Conservation (phyloP, 208 protist genomes). For the Crithidia brevicula region DNA sequence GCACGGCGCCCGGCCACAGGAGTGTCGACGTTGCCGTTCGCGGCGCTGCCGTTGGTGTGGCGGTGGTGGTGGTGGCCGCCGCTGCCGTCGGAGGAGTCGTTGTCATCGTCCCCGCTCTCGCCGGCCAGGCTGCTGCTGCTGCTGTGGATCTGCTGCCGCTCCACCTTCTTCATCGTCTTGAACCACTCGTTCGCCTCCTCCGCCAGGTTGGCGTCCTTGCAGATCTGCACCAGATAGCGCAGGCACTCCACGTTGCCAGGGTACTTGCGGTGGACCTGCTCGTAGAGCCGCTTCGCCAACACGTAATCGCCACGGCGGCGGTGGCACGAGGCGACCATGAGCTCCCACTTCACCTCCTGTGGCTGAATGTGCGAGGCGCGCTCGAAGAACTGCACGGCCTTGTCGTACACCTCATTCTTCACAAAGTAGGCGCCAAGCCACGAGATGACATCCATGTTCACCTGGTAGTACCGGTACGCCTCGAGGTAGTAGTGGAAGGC, state of each 20-base stretch:
- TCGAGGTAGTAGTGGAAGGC: constrained; percentile 96
- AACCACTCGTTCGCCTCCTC: constrained; percentile 94
- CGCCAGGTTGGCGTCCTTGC: constrained; percentile 87
- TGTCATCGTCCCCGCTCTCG: constrained; percentile 27
- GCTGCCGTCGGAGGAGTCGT: constrained; percentile 27
- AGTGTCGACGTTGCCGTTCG: constrained; percentile 21
- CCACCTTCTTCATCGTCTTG: constrained; percentile 81
- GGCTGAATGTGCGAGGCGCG: constrained; percentile 96
- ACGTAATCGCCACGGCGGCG: constrained; percentile 91
- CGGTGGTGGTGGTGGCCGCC: constrained; percentile 11
- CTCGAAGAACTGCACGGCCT: constrained; percentile 97
- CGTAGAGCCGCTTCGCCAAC: constrained; percentile 94
- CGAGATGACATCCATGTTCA: constrained; percentile 97
- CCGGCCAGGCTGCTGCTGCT: constrained; percentile 34
- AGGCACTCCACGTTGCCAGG: constrained; percentile 96
- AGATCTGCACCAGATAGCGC: constrained; percentile 94
- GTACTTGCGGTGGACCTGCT: constrained; percentile 91
- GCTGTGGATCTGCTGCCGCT: constrained; percentile 63
- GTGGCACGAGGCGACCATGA: constrained; percentile 97
- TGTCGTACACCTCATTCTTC: constrained; percentile 97
- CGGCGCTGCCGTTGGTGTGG: constrained; percentile 1
- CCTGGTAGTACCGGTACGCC: constrained; percentile 96
- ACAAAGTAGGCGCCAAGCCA: constrained; percentile 98
- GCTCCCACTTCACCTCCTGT: constrained; percentile 96
- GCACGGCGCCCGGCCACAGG: constrained; percentile 30